Evolutionary conservation across 768 basidiomycete genomes (phyloP), one percentile per base, ranked within the genome.

Genomic region (Lentinula sp.): DNA sequence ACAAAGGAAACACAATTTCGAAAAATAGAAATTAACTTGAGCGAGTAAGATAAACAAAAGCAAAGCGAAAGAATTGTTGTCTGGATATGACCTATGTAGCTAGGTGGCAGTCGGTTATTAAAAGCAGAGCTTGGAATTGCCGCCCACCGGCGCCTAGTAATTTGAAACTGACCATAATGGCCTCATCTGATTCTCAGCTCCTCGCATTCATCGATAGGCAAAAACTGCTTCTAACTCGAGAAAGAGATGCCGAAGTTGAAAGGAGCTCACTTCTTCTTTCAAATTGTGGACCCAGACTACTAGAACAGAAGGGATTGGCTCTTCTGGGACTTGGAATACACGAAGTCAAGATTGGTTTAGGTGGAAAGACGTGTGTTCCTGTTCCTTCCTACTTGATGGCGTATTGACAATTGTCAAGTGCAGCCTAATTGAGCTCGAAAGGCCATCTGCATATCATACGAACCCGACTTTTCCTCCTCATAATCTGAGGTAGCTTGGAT

Each of bases 231-330:
- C 79, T 97, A 5, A 66, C 79, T 10, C 76, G 74, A 60, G 96
- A 98, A 73, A 84, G 90, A 33, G 80, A 85, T 46, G 90, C 91
- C n/a, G 96, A 98, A 67, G 83, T 94, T 64, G 86, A 89, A 62
- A 82, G 90, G 42, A 90, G 82, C 13, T 85, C 89, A 7, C 77
- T 97, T 50, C 75, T 96, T 37, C 78, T 95, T 18, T 87, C 90
- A 8, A 91, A 92, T 60, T 94, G 92, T 67, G 83, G 88, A 1
- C 87, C 88, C 0, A 91, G 86, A 64, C 77, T 95, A 8, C 79
- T 98, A n/a, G 93, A 96, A 71, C 87, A 90, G 65, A 88, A 89
- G 61, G 95, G 95, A 3, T 77, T 98, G 9, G 87, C 92, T 0
- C 71, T 97, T 1, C 82, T 82, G 33, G 87, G 87, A 49, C 77